Evolutionary conservation across 495 filamentous ascomycete genomes (phyloP), one percentile per base, ranked within the genome.

Genomic region (Podospora appendiculata): DNA sequence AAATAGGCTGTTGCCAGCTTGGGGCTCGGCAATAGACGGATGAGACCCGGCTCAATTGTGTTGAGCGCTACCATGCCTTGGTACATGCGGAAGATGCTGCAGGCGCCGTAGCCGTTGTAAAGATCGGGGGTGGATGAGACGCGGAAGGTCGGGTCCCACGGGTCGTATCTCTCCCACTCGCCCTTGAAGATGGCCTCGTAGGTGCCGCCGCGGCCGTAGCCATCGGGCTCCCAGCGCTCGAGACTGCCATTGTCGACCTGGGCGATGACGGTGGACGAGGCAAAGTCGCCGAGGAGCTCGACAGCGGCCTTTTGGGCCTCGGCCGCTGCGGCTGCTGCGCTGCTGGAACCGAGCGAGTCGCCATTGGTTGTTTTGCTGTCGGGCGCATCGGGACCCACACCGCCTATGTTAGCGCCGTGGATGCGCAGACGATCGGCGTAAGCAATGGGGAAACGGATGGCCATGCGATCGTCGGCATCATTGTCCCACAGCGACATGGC

Each of bases 401-500:
- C 59, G 36, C 70, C 70, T 40, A 73, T 64, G 41, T 62, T 64
- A 32, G 69, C 62, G 39, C 70, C 71, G 56, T 77, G 79, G 61
- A 96, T 95, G 2, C 91, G 83, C 53, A 95, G 75, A 3, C 91
- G 81, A 63, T 96, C 91, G 1, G 83, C 88, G 58, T 96, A 95
- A 39, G 82, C 79, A 39, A 89, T 79, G 19, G 91, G 89, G 58
- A 84, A 79, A 19, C 72, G 66, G 32, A 75, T 74, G 35, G 69
- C 70, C 58, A 77, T 67, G 25, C 78, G 66, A 16, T 85, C 82
- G 63, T 91, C 81, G 58, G 67, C 68, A 18, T 79, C 82, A 36
- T 82, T 82, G 66, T 95, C 87, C 91, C 90, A 95, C 47, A 89
- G 74, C 17, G 78, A 79, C 78, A 93, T 88, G 51, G 92, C 77